Conservation (phyloP, 306 rosid genomes). For the Fragaria ananassa region DNA sequence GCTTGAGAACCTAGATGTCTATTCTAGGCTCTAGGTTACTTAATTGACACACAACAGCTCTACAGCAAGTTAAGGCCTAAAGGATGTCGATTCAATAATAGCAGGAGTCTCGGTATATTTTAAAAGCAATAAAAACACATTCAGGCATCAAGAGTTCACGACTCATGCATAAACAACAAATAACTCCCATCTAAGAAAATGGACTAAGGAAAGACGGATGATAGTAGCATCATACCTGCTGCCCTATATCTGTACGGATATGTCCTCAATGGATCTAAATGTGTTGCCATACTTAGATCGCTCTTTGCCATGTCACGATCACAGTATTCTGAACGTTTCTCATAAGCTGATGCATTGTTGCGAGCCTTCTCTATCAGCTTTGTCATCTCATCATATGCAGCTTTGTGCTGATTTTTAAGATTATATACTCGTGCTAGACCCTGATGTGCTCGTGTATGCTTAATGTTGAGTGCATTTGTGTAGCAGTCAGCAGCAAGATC, state of each 20-base stretch:
- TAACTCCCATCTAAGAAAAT: constrained; percentile 15
- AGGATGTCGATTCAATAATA: neutral
- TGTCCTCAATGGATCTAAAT: constrained; percentile 81
- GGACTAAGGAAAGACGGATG: neutral
- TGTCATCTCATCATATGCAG: constrained; percentile 95
- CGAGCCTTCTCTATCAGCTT: constrained; percentile 82
- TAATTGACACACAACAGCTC: neutral
- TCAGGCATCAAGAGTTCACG: constrained; percentile 10
- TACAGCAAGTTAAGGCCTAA: neutral
- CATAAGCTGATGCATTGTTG: constrained; percentile 84
- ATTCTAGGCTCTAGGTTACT: neutral
- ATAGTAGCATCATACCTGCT: constrained; percentile 56
- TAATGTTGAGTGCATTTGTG: constrained; percentile 78
- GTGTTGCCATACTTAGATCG: constrained; percentile 73
- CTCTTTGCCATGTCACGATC: constrained; percentile 94
- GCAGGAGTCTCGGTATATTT: neutral
- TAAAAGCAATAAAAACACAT: neutral
- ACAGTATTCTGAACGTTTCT: constrained; percentile 92
- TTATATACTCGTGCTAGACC: constrained; percentile 90
- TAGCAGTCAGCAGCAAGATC: constrained; percentile 95
- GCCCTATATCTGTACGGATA: constrained; percentile 96
- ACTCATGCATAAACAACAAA: constrained; percentile 8
- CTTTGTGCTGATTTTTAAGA: constrained; percentile 70
- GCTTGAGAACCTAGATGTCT: neutral
- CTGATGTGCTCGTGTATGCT: constrained; percentile 93